Evolutionary conservation across 2,329 filamentous ascomycete species (phyloP), one percentile per base, ranked within the genome.

Genomic region (Neonectria magnoliae): DNA sequence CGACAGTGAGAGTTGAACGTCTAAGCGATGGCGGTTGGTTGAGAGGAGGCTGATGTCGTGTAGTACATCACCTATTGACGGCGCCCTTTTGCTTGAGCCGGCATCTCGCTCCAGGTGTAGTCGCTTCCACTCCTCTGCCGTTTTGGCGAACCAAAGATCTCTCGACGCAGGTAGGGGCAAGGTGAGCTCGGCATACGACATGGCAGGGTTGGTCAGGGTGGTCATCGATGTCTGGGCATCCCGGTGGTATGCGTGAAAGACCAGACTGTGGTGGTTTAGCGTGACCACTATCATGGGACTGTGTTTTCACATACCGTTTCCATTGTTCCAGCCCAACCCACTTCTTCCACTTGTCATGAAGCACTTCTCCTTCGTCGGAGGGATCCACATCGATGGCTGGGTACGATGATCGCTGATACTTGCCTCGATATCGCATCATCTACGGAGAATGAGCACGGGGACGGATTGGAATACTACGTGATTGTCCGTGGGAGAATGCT

Each of bases 191-290:
- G 89, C 84, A 71, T 92, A 93, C 0, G 90, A 91, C 68, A 93
- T 87, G 20, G 88, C 80, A 0, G 90, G 88, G 63, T 86, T 89
- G 22, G 86, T 88, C 58, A 91, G 81, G 4, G 91, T 82, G 1
- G 88, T 87, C 80, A 93, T 90, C 2, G 91, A 91, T 4, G 86
- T 83, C 65, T 92, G 88, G 0, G 88, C 83, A 71, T 93, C 91
- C 61, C 89, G 84, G 5, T 90, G 77, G 68, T 91, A 91, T 14
- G 87, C 80, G 72, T 90, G 88, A 64, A 91, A 89, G 3, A 87
- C 86, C 2, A 93, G 84, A 38, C 86, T 85, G 45, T 67, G 13
- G 58, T 38, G 44, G 59, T 54, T 68, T 58, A 70, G 68, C 53
- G 66, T 50, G 22, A n/a, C 25, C 41, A 45, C 22, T 22, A 13